These are phyloP conservation scores for Gossypium australe DNA, from an alignment of 345 rosid species.

Conservation along the genomic window DNA sequence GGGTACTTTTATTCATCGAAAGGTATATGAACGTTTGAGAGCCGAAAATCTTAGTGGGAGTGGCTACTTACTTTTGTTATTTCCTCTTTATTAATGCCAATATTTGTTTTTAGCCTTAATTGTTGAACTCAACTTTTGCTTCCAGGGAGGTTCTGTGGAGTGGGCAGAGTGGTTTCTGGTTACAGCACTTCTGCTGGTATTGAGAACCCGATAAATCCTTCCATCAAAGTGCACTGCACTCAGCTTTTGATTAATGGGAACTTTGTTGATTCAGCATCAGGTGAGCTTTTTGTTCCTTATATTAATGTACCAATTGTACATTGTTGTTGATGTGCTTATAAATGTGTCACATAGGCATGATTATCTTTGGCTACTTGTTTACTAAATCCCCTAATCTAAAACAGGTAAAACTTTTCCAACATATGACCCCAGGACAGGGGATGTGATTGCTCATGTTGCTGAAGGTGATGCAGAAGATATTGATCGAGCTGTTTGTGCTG, in stretches of 20 bases:
- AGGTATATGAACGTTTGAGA: background rate
- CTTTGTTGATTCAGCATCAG: slow-evolving; percentile 82
- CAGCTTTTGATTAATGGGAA: slow-evolving; percentile 75
- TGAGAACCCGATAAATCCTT: slow-evolving; percentile 50
- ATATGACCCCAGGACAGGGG: slow-evolving; percentile 85
- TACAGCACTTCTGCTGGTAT: slow-evolving; percentile 45
- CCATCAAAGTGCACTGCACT: slow-evolving; percentile 42
- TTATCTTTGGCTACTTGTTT: background rate
- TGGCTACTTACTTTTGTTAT: background rate
- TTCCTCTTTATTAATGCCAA: background rate
- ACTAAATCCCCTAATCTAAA: background rate
- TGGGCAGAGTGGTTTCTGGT: slow-evolving; percentile 35
- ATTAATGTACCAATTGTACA: background rate
- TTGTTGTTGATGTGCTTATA: background rate
- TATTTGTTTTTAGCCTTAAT: background rate
- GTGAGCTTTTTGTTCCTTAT: slow-evolving; percentile 28
- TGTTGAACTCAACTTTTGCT: background rate
- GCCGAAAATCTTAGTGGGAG: background rate
- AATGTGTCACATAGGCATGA: background rate
- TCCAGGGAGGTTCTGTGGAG: slow-evolving; percentile 39
- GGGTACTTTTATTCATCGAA: background rate
- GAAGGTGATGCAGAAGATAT: slow-evolving; percentile 93
- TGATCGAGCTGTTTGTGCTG: slow-evolving; percentile 78
- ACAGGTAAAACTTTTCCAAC: slow-evolving; percentile 79
- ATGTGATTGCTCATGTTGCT: slow-evolving; percentile 82